A percentile compares a stretch with the other conserved stretches of the same genome.
phyloP scores from a whole-genome alignment of 495 filamentous ascomycete species.

The Lasiosphaeriaceae sp. region DNA sequence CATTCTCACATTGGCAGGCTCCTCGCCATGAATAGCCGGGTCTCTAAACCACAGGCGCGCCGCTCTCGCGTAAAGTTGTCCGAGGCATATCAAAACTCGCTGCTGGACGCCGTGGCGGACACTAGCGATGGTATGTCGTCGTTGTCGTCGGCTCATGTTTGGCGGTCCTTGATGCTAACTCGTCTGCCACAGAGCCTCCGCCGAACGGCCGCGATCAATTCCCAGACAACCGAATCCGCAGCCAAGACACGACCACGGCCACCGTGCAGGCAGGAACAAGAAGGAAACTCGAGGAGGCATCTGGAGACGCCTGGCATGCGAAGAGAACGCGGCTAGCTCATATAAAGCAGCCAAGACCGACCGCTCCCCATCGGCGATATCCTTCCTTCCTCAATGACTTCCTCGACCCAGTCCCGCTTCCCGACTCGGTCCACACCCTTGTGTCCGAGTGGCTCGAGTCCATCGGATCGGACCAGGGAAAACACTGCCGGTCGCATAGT shows the following conservation, averaged over 20 bases:
- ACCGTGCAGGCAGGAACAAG: slow-evolving; percentile 12
- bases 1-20: slow-evolving; percentile 2
- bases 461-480: slow-evolving; percentile 22
- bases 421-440: slow-evolving; percentile 23
- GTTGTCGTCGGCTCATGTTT: slow-evolving; percentile 5
- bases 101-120: slow-evolving; percentile 14
- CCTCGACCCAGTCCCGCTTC: slow-evolving; percentile 23
- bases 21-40: slow-evolving; percentile 16
- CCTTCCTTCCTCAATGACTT: slow-evolving; percentile 27
- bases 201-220: slow-evolving; percentile 15
- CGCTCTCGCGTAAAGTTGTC: slow-evolving; percentile 10
- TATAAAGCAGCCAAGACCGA: slow-evolving; percentile 27
- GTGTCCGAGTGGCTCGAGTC: slow-evolving; percentile 31
- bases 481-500: slow-evolving; percentile 29
- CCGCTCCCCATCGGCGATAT: slow-evolving; percentile 21
- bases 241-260: slow-evolving; percentile 12
- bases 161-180: too few species aligned
- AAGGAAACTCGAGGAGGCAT: slow-evolving; percentile 16
- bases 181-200: slow-evolving; percentile 19
- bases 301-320: slow-evolving; percentile 8
- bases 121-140: slow-evolving; percentile 11
- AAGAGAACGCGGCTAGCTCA: slow-evolving; percentile 23
- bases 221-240: slow-evolving; percentile 9
- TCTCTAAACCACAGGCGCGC: slow-evolving; percentile 12
- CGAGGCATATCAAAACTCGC: slow-evolving; percentile 15